These are phyloP conservation scores for Rhynchosporium graminicola DNA, from an alignment of 2,329 filamentous ascomycete species.

Conservation along the genomic window DNA sequence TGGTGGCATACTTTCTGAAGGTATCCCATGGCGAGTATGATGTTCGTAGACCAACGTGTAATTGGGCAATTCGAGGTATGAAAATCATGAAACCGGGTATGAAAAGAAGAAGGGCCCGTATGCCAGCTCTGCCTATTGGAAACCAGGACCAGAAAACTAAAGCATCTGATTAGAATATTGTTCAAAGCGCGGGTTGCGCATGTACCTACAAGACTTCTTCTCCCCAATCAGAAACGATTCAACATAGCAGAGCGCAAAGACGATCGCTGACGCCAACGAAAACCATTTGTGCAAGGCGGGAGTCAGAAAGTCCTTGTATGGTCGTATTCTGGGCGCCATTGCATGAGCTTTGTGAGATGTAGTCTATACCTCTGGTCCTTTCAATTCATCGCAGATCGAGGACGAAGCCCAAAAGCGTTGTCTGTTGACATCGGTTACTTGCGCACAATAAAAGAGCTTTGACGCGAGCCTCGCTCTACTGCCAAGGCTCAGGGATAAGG, in stretches of 20 bases:
- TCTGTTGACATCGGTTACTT: conserved; percentile 9
- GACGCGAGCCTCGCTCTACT: conserved; percentile 19
- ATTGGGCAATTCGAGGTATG: conserved; percentile 81
- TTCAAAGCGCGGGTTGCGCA: conserved; percentile 15
- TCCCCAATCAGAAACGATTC: conserved; percentile 70
- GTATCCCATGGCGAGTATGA: conserved; percentile 68
- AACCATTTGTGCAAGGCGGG: conserved; percentile 87
- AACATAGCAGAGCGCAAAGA: conserved; percentile 71
- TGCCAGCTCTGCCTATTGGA: conserved; percentile 72
- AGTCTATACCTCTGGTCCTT: conserved; percentile 18
- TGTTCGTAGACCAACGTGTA: conserved; percentile 74
- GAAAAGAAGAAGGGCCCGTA: conserved; percentile 76
- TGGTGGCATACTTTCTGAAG: conserved; percentile 58
- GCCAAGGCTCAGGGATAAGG: conserved; percentile 12
- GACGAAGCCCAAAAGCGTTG: conserved; percentile 14
- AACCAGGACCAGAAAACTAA: conserved; percentile 85
- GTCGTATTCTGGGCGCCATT: conserved; percentile 41
- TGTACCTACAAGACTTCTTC: conserved; percentile 66
- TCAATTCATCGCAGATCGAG: conserved; percentile 30
- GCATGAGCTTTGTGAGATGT: conserved; percentile 16
- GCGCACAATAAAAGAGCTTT: conserved; percentile 23
- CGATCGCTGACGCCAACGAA: conserved; percentile 70
- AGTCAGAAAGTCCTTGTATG: conserved; percentile 75
- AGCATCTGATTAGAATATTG: conserved; percentile 16
- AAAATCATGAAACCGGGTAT: conserved; percentile 75